Evolutionary conservation across 305 asterid species (phyloP), one percentile per base, ranked within the genome.

Genomic region (Striga hermonthica): DNA sequence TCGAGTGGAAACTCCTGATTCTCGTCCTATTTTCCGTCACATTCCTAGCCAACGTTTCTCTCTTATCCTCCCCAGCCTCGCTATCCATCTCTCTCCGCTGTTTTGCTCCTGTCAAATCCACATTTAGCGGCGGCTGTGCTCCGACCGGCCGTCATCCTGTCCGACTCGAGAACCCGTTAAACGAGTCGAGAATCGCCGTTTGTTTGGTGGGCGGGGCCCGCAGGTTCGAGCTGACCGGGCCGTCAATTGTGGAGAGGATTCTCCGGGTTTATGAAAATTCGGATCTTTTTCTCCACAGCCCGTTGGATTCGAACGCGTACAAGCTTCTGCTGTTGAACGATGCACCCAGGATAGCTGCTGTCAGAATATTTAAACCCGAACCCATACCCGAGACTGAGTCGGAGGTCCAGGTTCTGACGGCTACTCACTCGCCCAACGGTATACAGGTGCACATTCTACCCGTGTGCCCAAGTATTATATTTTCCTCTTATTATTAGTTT

Each of bases 181-280:
- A 70, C 4, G 67, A 76, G 66, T 64, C 92, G 49, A 81, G 84
- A 67, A 89, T 89, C 9, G 98, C 96, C 12, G 95, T 91, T 3
- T 91, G 97, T 63, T 77, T 89, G 77, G 97, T 91, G 36, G 98
- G 98, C 28, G 97, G 98, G 58, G 97, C 98, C 35, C 79, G 97
- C 53, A 82, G 98, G 22, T 91, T 91, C 71, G 98, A 89, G 79
- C 86, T 91, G 28, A 84, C 97, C 16, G 96, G 97, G 3, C 93
- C 97, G 11, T 91, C 97, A 57, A 85, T 91, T 40, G 57, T 91
- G 5, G 79, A 81, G 14, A 82, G 76, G 73, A 73, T 91, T 67
- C 86, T 89, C 6, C 62, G 74, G 0, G 86, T 76, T 6, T 85
- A 87, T 72, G 72, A 66, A 0, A 81, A 39, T 39, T 39, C 44